A percentile compares a stretch with the other conserved stretches of the same genome.
Evolutionary conservation across 805 yeast genomes (phyloP).

Genomic region (Suhomyces kilbournensis): DNA sequence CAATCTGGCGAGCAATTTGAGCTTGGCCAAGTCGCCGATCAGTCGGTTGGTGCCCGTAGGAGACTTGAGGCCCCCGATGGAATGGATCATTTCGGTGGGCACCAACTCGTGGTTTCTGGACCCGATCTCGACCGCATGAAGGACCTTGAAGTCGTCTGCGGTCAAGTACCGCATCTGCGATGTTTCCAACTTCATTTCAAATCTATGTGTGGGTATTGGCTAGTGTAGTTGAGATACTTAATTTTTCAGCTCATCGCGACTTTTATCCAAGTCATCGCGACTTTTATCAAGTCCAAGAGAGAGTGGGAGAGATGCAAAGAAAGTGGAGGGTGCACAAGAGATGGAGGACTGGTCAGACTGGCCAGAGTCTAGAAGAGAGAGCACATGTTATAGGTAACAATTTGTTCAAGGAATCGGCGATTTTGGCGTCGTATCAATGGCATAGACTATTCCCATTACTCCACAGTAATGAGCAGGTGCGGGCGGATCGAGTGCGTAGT

Average conservation of each 20-base stretch:
- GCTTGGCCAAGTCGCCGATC: conserved; percentile 82
- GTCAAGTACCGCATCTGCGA: conserved; percentile 91
- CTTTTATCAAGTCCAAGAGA: too few relatives aligned
- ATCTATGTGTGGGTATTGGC: too few relatives aligned
- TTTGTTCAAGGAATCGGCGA: not conserved
- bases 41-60: conserved; percentile 74
- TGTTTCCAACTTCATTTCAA: conserved; percentile 89
- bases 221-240: too few relatives aligned
- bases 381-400: not conserved
- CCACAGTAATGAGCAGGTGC: not conserved
- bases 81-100: conserved; percentile 81
- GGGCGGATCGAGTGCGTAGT: conserved; percentile 7
- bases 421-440: conserved; percentile 12
- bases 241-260: conserved; percentile 7
- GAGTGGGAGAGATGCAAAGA: not conserved
- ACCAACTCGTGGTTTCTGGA: conserved; percentile 92
- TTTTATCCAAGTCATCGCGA: conserved; percentile 9
- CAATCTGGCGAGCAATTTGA: conserved; percentile 70
- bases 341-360: not conserved
- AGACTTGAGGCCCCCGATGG: conserved; percentile 72
- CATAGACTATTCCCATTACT: conserved; percentile 12
- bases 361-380: not conserved
- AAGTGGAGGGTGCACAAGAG: not conserved
- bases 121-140: conserved; percentile 87
- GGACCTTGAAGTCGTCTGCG: conserved; percentile 83